Evolutionary conservation across 2,329 filamentous ascomycete species (phyloP), one percentile per base, ranked within the genome.

Genomic region (Didymella exigua): DNA sequence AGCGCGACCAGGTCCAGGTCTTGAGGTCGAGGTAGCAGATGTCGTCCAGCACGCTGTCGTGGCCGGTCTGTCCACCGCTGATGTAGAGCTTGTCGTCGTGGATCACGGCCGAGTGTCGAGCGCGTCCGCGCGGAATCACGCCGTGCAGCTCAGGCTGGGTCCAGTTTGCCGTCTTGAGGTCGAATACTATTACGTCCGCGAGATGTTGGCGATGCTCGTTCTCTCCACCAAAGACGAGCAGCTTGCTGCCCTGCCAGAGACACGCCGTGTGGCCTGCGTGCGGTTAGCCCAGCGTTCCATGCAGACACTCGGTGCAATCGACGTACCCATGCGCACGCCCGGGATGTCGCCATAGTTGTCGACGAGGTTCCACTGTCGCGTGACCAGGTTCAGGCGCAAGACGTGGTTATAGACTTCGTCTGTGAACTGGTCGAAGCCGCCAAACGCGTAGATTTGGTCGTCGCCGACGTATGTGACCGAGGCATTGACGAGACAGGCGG

Each of bases 341-440:
- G 93, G 93, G 62, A 98, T 98, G 76, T 98, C 93, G 29, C 95
- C 95, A 79, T 96, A 99, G 76, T 99, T 99, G 77, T 98, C 95
- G 18, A 99, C 93, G 45, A 99, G 80, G 63, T 86, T 95, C 95
- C 95, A 99, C 74, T 95, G 91, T 65, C 95, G 87, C 59, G 89
- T 93, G 58, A 89, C 83, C 60, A 99, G 83, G 74, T 99, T 93
- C 46, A 99, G 79, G 67, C 87, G 88, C 60, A 99, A 81, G 36
- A 99, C 95, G 78, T 99, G 95, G 72, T 99, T 99, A 78, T 99
- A 99, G 16, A 99, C 88, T 79, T 99, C 95, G 74, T 99, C 95
- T 0, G 95, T 99, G 73, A 96, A 98, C 76, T 98, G 93, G 72
- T 99, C 95, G 71, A 99, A 99, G 16, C 95, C 95, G 37, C 95